Conservation (phyloP, 176 grass and related monocot species). For the Lolium perenne region DNA sequence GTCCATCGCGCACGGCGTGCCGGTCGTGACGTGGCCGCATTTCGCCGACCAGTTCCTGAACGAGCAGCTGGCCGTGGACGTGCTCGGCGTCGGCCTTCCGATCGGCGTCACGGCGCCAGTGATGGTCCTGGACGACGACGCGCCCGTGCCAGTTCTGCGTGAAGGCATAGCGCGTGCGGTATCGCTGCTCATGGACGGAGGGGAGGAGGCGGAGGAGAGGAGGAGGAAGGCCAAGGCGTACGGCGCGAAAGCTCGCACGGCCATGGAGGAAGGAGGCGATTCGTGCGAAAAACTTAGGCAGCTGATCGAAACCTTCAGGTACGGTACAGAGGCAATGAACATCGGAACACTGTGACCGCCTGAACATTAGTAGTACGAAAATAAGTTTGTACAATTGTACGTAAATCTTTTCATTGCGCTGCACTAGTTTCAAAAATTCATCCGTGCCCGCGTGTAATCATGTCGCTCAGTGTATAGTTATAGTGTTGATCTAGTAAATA, state of each 20-base stretch:
- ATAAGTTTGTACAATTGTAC: not conserved
- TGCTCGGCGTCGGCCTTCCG: slow-evolving; percentile 50
- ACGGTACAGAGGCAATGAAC: not conserved
- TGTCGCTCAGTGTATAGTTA: no score
- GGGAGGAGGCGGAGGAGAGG: slow-evolving; percentile 42
- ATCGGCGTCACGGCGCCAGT: slow-evolving; percentile 33
- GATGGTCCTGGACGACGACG: slow-evolving; percentile 4
- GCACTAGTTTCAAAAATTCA: no score
- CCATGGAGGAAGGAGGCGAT: not conserved
- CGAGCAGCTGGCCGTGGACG: slow-evolving; percentile 55
- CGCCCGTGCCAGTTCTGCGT: not conserved
- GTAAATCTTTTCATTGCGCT: not conserved
- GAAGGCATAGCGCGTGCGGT: slow-evolving; percentile 36
- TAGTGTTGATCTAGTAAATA: no score
- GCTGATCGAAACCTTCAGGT: not conserved
- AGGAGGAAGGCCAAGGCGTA: slow-evolving; percentile 47
- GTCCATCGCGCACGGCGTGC: slow-evolving; percentile 52
- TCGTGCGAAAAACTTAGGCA: not conserved
- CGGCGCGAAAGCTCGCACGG: slow-evolving; percentile 36
- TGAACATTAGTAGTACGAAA: not conserved
- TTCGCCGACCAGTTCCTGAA: slow-evolving; percentile 69
- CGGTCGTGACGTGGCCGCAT: slow-evolving; percentile 62
- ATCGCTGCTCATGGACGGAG: slow-evolving; percentile 43
- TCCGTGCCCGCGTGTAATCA: no score
- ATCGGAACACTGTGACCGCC: not conserved